Evolutionary conservation across 2,329 filamentous ascomycete species (phyloP).

Genomic region (Aspergillus felis): DNA sequence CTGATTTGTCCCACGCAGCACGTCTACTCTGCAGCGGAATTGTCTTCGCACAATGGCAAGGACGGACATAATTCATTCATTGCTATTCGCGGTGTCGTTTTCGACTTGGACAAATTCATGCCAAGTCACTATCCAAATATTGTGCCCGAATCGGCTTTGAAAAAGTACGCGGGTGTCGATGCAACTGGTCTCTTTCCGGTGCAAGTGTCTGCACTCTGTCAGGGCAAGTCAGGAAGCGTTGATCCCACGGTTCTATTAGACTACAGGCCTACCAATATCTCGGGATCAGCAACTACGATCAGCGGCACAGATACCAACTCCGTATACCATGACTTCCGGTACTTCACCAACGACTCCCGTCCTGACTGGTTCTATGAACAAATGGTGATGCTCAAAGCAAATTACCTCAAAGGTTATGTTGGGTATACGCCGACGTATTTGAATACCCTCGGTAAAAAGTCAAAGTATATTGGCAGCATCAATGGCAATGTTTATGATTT

Average conservation of each 20-base stretch:
- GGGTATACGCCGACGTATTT: slow-evolving; percentile 80
- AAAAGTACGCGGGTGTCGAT: slow-evolving; percentile 82
- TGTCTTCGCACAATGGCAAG: slow-evolving; percentile 71
- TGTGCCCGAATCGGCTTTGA: slow-evolving; percentile 57
- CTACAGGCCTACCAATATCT: slow-evolving; percentile 73
- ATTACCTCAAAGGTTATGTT: slow-evolving; percentile 81
- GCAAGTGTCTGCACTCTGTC: slow-evolving; percentile 88
- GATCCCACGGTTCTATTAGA: slow-evolving; percentile 76
- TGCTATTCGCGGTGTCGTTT: slow-evolving; percentile 83
- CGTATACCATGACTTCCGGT: slow-evolving; percentile 89
- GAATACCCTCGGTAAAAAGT: slow-evolving; percentile 59
- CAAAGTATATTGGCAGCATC: slow-evolving; percentile 72
- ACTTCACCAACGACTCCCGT: slow-evolving; percentile 73
- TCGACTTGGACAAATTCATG: slow-evolving; percentile 72
- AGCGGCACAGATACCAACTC: slow-evolving; percentile 67
- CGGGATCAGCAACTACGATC: slow-evolving; percentile 62
- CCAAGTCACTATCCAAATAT: slow-evolving; percentile 73
- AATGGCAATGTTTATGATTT: slow-evolving; percentile 81
- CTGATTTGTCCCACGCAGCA: slow-evolving; percentile 89
- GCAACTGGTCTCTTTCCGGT: slow-evolving; percentile 88
- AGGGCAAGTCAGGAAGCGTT: slow-evolving; percentile 64
- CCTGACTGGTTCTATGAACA: slow-evolving; percentile 92
- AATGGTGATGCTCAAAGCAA: slow-evolving; percentile 70
- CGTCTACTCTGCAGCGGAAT: slow-evolving; percentile 75
- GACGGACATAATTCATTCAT: slow-evolving; percentile 62